Evolutionary conservation across 345 rosid genomes (phyloP), one percentile per base, ranked within the genome.

Genomic region (Aurinia saxatilis): DNA sequence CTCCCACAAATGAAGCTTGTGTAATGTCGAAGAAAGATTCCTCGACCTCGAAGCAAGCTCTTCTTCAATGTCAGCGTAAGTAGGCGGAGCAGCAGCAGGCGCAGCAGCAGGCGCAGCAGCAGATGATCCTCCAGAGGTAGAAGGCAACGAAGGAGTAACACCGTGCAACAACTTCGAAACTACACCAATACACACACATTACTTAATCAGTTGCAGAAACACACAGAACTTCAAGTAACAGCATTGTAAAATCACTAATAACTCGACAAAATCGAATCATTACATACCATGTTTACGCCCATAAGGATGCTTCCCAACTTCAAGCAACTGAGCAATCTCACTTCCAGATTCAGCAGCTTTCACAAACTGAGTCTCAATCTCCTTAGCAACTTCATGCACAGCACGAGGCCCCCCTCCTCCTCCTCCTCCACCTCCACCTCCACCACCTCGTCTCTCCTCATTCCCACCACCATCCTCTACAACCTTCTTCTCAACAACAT

Each of bases 1-100:
- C 86, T 90, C 99, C 99, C 93, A 95, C 29, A 90, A 85, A 73
- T 76, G 62, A 7, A 95, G 80, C 72, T 88, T 95, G 33, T 79
- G 96, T 78, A 95, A 72, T 14, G 90, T 90, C 10, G 99, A 84
- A 21, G 99, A 90, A 61, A 95, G 96, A 63, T 85, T 86, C 52
- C 81, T 79, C 0, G 89, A 78, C 61, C 88, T 83, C 44, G 67
- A 75, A 8, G 81, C 79, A 76, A 86, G 61, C 54, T 95, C 96
- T 74, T 90, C 96, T 56, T 80, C 83, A 17, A 79, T 60, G 56
- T 82, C 88, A 66, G 77, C 68, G 52, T 47, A 69, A 42, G 78
- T 75, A 0, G 81, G 80, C 57, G 73, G 80, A 49, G 61, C 75
- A 40, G 67, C 4, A 40, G 52, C n/a, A 53, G 62, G 10, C 9